Evolutionary conservation across 306 rosid genomes (phyloP), one percentile per base, ranked within the genome.

Genomic region (Elaeagnus macrophylla): DNA sequence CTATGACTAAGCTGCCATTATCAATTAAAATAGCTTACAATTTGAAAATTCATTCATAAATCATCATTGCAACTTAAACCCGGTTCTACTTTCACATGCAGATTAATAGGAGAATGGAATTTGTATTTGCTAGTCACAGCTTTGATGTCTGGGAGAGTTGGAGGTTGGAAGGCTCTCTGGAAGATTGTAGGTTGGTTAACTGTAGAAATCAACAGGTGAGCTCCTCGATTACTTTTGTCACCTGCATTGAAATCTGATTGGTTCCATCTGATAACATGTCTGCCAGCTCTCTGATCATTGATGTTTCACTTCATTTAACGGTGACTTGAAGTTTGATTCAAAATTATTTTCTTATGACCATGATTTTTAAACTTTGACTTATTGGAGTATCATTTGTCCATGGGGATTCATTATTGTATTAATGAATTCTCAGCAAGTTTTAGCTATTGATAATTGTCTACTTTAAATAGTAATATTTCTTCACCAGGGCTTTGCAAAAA

Each of bases 131-230:
- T 35, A 91, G 99, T 79, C 96, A 91, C 77, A 87, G 95, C 72
- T 91, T 91, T 81, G 99, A 87, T 73, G 99, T 91, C 51, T 87
- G 99, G 99, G 96, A 87, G 75, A 81, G 77, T 66, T 91, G 99
- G 99, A 73, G 71, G 51, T 69, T 91, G 55, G 94, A 87, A 75
- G 87, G 96, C 64, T 79, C 95, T 58, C 53, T 81, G 52, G 87
- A 80, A 68, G 99, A 91, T 72, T 91, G 99, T 56, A 85, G 81
- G 69, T 81, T 91, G 75, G 85, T 82, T 60, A 87, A 91, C 77
- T 84, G 96, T 61, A 84, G 95, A 77, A 87, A 91, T 76, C 79
- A 83, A 36, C 62, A 72, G 46, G 99, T 82, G 66, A 67, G 95
- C 73, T 75, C 53, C 56, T 39, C 51, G 50, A 61, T 51, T 46